These are phyloP conservation scores for Clavispora fructus DNA, from an alignment of 805 yeast genomes.

Conservation along the genomic window DNA sequence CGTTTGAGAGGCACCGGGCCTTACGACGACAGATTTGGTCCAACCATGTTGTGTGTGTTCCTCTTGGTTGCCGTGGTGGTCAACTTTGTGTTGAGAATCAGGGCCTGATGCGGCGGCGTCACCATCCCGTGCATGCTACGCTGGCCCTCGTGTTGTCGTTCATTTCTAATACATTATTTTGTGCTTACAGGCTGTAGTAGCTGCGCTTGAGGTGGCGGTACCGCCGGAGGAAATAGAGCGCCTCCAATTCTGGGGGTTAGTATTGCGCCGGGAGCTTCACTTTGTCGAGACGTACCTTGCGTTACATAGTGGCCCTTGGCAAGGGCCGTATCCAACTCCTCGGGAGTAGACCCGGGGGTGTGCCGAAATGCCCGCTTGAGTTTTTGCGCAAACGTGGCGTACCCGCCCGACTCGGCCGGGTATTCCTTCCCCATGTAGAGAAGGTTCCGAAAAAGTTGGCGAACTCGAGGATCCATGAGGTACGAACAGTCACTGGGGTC, in stretches of 20 bases:
- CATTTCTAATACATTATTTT: not conserved
- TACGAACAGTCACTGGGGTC: not conserved
- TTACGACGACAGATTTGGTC: constrained; percentile 98
- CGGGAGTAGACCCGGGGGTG: constrained; percentile 10
- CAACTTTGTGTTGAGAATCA: constrained; percentile 80
- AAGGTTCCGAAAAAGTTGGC: constrained; percentile 17
- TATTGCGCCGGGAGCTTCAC: not conserved
- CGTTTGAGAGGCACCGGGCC: constrained; percentile 98
- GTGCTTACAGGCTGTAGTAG: constrained; percentile 16
- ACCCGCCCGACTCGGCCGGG: constrained; percentile 29
- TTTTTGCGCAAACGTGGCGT: constrained; percentile 15
- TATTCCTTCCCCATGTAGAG: constrained; percentile 32
- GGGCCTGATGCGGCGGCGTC: constrained; percentile 29
- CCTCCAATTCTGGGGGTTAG: constrained; percentile 23
- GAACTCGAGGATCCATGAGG: constrained; percentile 13
- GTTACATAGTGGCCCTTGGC: constrained; percentile 23
- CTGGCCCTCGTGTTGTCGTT: not conserved
- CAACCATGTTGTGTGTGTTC: constrained; percentile 94
- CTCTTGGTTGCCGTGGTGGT: constrained; percentile 88
- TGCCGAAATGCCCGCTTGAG: constrained; percentile 18
- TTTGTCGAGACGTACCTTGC: constrained; percentile 16
- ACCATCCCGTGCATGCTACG: not conserved
- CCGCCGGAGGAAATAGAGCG: constrained; percentile 25
- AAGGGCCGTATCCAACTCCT: constrained; percentile 20
- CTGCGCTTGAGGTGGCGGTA: constrained; percentile 31